Evolutionary conservation across 345 rosid species (phyloP).

Genomic region (Fremontodendron californicum): DNA sequence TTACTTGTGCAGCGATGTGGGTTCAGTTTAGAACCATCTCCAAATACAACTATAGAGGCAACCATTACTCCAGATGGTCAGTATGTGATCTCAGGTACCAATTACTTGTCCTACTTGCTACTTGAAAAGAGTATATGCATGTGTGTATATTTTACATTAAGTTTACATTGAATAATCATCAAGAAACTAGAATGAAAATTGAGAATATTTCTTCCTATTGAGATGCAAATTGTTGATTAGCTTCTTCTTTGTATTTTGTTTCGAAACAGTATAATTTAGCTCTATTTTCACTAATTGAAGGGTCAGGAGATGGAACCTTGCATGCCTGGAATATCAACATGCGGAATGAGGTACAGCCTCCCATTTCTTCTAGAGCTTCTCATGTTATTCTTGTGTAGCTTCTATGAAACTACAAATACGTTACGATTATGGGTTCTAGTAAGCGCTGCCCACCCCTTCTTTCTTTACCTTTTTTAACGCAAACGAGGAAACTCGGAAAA

Average conservation of each 20-base stretch:
- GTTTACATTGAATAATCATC: not conserved
- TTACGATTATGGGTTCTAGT: not conserved
- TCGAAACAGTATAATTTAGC: not conserved
- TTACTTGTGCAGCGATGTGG: constrained; percentile 68
- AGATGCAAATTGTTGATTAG: not conserved
- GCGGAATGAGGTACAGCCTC: constrained; percentile 59
- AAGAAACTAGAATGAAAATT: not conserved
- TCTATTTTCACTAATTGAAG: constrained; percentile 29
- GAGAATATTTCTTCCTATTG: not conserved
- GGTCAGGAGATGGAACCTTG: constrained; percentile 91
- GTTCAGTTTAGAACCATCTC: constrained; percentile 86
- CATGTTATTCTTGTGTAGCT: not conserved
- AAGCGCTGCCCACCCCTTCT: not conserved
- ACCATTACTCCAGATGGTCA: constrained; percentile 97
- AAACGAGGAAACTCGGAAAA: not conserved
- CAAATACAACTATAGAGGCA: constrained; percentile 72
- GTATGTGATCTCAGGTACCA: constrained; percentile 82
- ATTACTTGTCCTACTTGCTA: not conserved
- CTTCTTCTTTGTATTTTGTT: not conserved
- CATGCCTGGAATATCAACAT: constrained; percentile 85
- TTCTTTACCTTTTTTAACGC: not conserved
- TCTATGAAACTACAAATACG: not conserved
- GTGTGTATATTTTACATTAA: not conserved
- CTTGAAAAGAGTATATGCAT: not conserved
- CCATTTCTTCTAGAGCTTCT: not conserved